Conservation (phyloP, 2,329 filamentous ascomycete species). For the Beauveria varroae region DNA sequence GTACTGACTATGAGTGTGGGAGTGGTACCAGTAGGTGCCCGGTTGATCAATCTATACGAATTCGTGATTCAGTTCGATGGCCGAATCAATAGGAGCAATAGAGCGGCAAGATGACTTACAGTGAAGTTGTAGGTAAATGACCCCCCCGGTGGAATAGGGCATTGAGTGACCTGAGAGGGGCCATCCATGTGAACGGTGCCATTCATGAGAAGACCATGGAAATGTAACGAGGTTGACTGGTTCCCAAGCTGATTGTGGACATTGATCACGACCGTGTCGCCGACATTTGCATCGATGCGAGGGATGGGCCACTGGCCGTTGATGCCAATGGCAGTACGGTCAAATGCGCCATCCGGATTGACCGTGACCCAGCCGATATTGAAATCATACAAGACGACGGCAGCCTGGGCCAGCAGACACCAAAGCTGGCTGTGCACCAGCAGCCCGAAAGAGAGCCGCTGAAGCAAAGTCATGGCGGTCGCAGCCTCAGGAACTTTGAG, state of each 20-base stretch:
- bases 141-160: conserved; percentile 53
- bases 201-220: conserved; percentile 65
- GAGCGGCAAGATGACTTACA: conserved; percentile 16
- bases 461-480: no score
- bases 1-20: conserved; percentile 59
- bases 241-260: conserved; percentile 54
- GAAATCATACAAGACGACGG: conserved; percentile 54
- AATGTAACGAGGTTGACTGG: conserved; percentile 56
- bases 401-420: conserved; percentile 27
- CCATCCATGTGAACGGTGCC: conserved; percentile 66
- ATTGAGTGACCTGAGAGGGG: conserved; percentile 58
- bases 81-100: no score
- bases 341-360: conserved; percentile 60
- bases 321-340: conserved; percentile 64
- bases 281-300: conserved; percentile 51
- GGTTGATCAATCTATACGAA: conserved; percentile 39
- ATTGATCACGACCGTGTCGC: conserved; percentile 55
- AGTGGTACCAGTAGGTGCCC: conserved; percentile 77
- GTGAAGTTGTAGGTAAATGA: conserved; percentile 64
- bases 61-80: no score
- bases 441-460: not conserved
- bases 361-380: conserved; percentile 63
- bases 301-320: conserved; percentile 72
- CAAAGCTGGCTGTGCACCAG: conserved; percentile 9
- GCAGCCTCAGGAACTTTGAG: no score